A percentile compares a stretch with the other conserved stretches of the same genome.
Evolutionary conservation across 2,329 filamentous ascomycete genomes (phyloP).

Genomic region (Dryadomyces quercivorus): DNA sequence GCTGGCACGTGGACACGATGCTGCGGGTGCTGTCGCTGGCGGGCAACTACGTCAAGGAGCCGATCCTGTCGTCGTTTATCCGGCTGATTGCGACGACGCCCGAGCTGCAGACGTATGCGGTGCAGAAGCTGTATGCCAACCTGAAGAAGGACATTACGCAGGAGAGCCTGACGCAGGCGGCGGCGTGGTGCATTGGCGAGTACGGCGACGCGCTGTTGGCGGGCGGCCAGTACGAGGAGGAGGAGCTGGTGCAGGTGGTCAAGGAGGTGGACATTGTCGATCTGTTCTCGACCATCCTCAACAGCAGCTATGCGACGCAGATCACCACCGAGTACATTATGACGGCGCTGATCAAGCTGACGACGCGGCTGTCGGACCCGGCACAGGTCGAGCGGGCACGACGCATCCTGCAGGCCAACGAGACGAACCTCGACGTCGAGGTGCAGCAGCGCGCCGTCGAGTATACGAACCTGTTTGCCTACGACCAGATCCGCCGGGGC

Average conservation of each 20-base stretch:
- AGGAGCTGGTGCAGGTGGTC: conserved; percentile 70
- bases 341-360: conserved; percentile 89
- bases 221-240: conserved; percentile 86
- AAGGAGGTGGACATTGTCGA: conserved; percentile 86
- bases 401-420: conserved; percentile 62
- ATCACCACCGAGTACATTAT: conserved; percentile 92
- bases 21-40: conserved; percentile 84
- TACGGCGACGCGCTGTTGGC: conserved; percentile 84
- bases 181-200: conserved; percentile 95
- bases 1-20: conserved; percentile 99
- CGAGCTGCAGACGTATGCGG: conserved; percentile 90
- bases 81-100: conserved; percentile 88
- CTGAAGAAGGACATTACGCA: conserved; percentile 96
- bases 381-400: conserved; percentile 80
- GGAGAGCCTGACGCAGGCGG: conserved; percentile 85
- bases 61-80: conserved; percentile 93
- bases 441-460: conserved; percentile 94
- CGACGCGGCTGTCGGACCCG: conserved; percentile 70
- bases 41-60: conserved; percentile 95
- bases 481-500: conserved; percentile 75
- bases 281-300: conserved; percentile 81
- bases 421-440: conserved; percentile 84
- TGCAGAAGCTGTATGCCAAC: conserved; percentile 83
- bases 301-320: conserved; percentile 88
- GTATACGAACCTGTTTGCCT: conserved; percentile 86